Percentiles rank a stretch among this genome's conserved stretches.
phyloP scores from a whole-genome alignment of 1,284 basidiomycete species.

The Rhodotorula sp. region DNA sequence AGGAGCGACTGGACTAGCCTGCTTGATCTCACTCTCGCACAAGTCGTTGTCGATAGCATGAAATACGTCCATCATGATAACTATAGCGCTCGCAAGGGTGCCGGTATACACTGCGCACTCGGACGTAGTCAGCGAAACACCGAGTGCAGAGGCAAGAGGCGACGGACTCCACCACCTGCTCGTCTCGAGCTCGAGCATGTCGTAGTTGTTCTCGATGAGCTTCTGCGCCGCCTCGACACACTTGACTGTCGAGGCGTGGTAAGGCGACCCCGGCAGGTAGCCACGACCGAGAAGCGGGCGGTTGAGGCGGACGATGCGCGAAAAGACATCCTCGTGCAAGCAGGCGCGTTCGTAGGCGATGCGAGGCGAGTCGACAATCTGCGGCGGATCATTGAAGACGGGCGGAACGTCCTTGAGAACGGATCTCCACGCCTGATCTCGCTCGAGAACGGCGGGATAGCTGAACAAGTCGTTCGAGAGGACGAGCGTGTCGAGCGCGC shows the following conservation, averaged over 20 bases:
- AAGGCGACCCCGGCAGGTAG: conserved; percentile 30
- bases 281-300: conserved; percentile 39
- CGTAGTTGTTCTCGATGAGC: conserved; percentile 35
- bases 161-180: conserved; percentile 36
- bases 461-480: conserved; percentile 20
- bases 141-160: too few species aligned
- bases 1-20: not conserved
- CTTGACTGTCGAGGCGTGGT: conserved; percentile 26
- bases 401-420: conserved; percentile 22
- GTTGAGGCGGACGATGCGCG: conserved; percentile 41
- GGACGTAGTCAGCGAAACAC: not conserved
- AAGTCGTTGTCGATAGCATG: conserved; percentile 37
- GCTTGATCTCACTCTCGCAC: conserved; percentile 12
- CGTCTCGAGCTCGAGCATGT: conserved; percentile 28
- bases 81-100: conserved; percentile 34
- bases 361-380: conserved; percentile 4
- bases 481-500: conserved; percentile 38
- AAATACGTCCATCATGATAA: conserved; percentile 39
- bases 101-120: conserved; percentile 29
- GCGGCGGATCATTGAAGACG: conserved; percentile 10
- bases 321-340: conserved; percentile 34
- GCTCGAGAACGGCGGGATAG: conserved; percentile 35
- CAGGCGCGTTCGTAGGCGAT: conserved; percentile 27
- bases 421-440: conserved; percentile 24
- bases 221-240: conserved; percentile 32